Conservation (phyloP, 2,329 filamentous ascomycete genomes). For the Cladophialophora bantiana region DNA sequence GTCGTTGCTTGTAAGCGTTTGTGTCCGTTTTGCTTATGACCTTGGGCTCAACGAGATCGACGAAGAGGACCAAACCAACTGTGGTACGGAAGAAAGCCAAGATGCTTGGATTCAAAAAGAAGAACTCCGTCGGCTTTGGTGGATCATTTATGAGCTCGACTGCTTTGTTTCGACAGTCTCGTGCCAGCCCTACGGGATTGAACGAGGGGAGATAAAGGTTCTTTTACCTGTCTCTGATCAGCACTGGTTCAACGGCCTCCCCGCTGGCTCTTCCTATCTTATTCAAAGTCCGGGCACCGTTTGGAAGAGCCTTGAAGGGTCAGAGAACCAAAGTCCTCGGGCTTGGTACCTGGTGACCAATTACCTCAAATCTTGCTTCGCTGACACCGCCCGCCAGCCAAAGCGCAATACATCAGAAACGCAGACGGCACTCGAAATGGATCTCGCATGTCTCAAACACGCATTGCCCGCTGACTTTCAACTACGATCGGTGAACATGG, state of each 20-base stretch:
- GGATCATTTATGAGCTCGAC: conserved; percentile 31
- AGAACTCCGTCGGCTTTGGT: conserved; percentile 27
- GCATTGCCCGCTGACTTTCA: conserved; percentile 21
- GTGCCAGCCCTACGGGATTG: conserved; percentile 22
- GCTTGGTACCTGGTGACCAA: conserved; percentile 30
- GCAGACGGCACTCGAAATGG: conserved; percentile 14
- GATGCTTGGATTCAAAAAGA: conserved; percentile 24
- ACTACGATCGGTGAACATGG: conserved; percentile 18
- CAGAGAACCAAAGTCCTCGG: conserved; percentile 23
- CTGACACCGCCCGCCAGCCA: conserved; percentile 5
- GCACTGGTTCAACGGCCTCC: conserved; percentile 18
- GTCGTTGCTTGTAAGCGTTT: conserved; percentile 96
- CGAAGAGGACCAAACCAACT: conserved; percentile 44
- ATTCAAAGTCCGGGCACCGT: conserved; percentile 1
- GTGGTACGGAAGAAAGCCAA: neutral
- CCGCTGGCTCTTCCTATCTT: conserved; percentile 16
- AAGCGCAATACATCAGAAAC: neutral
- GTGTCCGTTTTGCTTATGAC: conserved; percentile 85
- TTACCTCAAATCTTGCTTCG: conserved; percentile 22
- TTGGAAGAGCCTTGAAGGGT: conserved; percentile 27
- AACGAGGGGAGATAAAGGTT: conserved; percentile 23
- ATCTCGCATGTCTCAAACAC: conserved; percentile 17
- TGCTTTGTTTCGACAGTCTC: conserved; percentile 26
- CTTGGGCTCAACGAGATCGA: conserved; percentile 91
- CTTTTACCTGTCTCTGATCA: conserved; percentile 26